A percentile compares a stretch with the other conserved stretches of the same genome.
phyloP scores from a whole-genome alignment of 2,329 filamentous ascomycete genomes.

The Talaromyces piceae region DNA sequence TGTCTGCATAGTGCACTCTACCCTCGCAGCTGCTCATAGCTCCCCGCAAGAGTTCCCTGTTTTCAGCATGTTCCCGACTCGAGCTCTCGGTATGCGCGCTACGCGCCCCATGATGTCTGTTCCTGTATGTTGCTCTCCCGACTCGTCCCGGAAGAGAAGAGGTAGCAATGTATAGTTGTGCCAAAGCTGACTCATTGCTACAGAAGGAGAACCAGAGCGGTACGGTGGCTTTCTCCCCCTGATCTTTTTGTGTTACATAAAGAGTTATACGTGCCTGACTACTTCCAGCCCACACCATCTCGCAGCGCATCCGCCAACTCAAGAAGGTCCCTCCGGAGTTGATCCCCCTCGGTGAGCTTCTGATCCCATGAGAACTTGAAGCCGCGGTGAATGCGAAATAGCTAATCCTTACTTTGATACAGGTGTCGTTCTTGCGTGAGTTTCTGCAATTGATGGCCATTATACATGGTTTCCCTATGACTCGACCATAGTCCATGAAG shows the following conservation, averaged over 20 bases:
- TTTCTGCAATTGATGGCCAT: constrained; percentile 18
- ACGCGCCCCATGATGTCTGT: constrained; percentile 47
- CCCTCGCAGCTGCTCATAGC: not conserved
- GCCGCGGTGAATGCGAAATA: not conserved
- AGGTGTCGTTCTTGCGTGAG: constrained; percentile 84
- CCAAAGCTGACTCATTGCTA: constrained; percentile 32
- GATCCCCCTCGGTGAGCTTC: constrained; percentile 81
- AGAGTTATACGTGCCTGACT: constrained; percentile 17
- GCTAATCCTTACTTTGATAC: constrained; percentile 10
- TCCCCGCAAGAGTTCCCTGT: not conserved
- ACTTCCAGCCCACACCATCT: constrained; percentile 79
- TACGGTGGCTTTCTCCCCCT: constrained; percentile 28
- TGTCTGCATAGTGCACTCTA: constrained; percentile 2
- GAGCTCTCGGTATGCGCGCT: constrained; percentile 56
- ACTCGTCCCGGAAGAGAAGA: constrained; percentile 14
- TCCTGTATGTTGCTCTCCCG: constrained; percentile 55
- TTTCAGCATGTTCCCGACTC: constrained; percentile 55
- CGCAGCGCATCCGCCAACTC: constrained; percentile 83
- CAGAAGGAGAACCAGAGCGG: constrained; percentile 60
- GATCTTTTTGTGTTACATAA: not conserved
- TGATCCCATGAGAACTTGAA: not conserved
- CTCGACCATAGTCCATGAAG: not conserved
- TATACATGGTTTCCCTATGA: constrained; percentile 1
- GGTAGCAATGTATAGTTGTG: not conserved
- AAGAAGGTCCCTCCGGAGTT: constrained; percentile 90